phyloP scores from a whole-genome alignment of 352 stramenopile species.

The Globisporangium sylvaticum region DNA sequence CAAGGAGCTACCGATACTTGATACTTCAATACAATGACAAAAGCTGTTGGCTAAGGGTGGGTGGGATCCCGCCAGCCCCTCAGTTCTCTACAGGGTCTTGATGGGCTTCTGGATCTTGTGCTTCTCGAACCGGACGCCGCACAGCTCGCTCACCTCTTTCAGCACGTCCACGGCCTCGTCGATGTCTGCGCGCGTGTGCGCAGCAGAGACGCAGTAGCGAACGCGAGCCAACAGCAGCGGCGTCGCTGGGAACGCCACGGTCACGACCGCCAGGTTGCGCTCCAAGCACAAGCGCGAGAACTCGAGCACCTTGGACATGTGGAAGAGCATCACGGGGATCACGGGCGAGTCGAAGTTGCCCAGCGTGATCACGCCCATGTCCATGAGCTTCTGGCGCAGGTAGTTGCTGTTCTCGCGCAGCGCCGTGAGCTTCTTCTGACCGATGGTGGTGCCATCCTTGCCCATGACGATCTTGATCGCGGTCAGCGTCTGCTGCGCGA shows the following conservation, averaged over 20 bases:
- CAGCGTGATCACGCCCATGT: slow-evolving; percentile 90
- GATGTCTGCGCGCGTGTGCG: slow-evolving; percentile 92
- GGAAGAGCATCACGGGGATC: slow-evolving; percentile 98
- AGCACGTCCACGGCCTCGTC: slow-evolving; percentile 90
- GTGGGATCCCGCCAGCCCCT: too few species aligned
- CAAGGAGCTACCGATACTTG: too few species aligned
- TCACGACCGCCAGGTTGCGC: slow-evolving; percentile 95
- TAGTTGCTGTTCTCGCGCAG: slow-evolving; percentile 99
- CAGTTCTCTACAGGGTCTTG: background rate
- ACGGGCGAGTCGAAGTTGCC: slow-evolving; percentile 97
- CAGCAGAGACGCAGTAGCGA: slow-evolving; percentile 96
- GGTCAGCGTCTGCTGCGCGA: slow-evolving; percentile 62
- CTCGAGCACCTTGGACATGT: slow-evolving; percentile 96
- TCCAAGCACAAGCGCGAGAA: slow-evolving; percentile 96
- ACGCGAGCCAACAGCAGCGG: slow-evolving; percentile 92
- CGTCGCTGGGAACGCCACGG: slow-evolving; percentile 96
- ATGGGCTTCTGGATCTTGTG: slow-evolving; percentile 2
- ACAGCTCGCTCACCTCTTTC: slow-evolving; percentile 86
- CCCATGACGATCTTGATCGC: slow-evolving; percentile 94
- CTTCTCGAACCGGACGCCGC: slow-evolving; percentile 54
- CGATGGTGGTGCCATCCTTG: slow-evolving; percentile 93
- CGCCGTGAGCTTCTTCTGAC: slow-evolving; percentile 84
- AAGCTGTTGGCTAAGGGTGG: too few species aligned
- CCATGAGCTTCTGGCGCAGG: slow-evolving; percentile 91
- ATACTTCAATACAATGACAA: too few species aligned